Conservation (phyloP, 768 basidiomycete species). For the Obba rivulosa region DNA sequence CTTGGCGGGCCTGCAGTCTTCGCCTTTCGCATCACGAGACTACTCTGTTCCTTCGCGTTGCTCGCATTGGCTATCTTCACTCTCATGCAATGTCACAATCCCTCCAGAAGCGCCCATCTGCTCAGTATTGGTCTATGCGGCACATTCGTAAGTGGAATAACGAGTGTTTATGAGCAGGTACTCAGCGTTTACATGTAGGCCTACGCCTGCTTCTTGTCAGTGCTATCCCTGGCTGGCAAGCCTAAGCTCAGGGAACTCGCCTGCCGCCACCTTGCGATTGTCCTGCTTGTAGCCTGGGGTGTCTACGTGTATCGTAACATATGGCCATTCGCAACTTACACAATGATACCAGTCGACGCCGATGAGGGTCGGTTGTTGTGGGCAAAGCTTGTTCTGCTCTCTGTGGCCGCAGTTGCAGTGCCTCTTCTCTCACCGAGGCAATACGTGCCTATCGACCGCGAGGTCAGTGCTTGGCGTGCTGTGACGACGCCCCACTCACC, state of each 20-base stretch:
- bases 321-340: slow-evolving; percentile 54
- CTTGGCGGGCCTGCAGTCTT: slow-evolving; percentile 46
- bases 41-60: slow-evolving; percentile 41
- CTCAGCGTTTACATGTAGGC: slow-evolving; percentile 7
- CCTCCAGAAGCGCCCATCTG: background rate
- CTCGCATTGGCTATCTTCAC: slow-evolving; percentile 45
- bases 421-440: slow-evolving; percentile 52
- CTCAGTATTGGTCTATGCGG: slow-evolving; percentile 7
- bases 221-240: slow-evolving; percentile 13
- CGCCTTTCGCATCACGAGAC: slow-evolving; percentile 39
- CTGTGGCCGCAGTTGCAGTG: slow-evolving; percentile 39
- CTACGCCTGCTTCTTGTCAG: slow-evolving; percentile 19
- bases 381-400: slow-evolving; percentile 44
- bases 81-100: background rate
- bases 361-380: slow-evolving; percentile 46
- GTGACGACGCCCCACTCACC: too few relatives aligned
- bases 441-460: slow-evolving; percentile 54
- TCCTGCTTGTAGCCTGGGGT: slow-evolving; percentile 42
- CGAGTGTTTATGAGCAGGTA: background rate
- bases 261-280: slow-evolving; percentile 41
- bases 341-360: slow-evolving; percentile 42
- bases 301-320: slow-evolving; percentile 56
- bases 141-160: slow-evolving; percentile 10
- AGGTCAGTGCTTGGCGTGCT: slow-evolving; percentile 24
- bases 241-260: slow-evolving; percentile 14